Conservation (phyloP, 805 yeast genomes). For the Candida boidinii region DNA sequence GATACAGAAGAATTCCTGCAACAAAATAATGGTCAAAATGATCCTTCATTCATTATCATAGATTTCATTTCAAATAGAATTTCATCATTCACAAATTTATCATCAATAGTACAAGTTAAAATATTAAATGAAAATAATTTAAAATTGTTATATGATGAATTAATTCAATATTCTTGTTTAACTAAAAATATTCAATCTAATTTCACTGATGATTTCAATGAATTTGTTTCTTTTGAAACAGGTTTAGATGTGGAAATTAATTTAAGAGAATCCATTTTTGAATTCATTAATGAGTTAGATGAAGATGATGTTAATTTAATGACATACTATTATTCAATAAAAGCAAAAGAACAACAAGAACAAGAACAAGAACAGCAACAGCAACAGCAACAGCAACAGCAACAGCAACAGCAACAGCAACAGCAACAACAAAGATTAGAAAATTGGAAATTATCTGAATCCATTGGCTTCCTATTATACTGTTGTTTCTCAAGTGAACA, state of each 20-base stretch:
- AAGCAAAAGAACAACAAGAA: too few relatives aligned
- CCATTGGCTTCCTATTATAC: constrained; percentile 31
- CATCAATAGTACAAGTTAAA: too few relatives aligned
- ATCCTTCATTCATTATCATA: constrained; percentile 12
- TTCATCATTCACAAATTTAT: constrained; percentile 11
- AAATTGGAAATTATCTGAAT: constrained; percentile 29
- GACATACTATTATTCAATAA: constrained; percentile 31
- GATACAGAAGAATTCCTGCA: constrained; percentile 14
- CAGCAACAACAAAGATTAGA: too few relatives aligned
- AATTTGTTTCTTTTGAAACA: constrained; percentile 63
- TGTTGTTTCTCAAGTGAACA: constrained; percentile 33
- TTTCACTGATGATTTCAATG: constrained; percentile 56
- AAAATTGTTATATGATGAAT: too few relatives aligned
- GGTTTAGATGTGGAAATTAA: constrained; percentile 51
- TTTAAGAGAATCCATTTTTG: constrained; percentile 55
- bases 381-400: too few relatives aligned
- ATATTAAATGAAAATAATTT: too few relatives aligned
- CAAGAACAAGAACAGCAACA: too few relatives aligned
- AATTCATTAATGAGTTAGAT: constrained; percentile 43
- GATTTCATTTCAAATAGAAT: constrained; percentile 21
- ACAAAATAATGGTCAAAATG: constrained; percentile 15
- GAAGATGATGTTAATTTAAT: constrained; percentile 36
- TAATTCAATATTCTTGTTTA: constrained; percentile 31
- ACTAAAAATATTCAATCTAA: constrained; percentile 34
- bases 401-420: too few relatives aligned